A percentile compares a stretch with the other conserved stretches of the same genome.
phyloP scores from a whole-genome alignment of 139 green algal genomes.

The Coelastrella sp. region DNA sequence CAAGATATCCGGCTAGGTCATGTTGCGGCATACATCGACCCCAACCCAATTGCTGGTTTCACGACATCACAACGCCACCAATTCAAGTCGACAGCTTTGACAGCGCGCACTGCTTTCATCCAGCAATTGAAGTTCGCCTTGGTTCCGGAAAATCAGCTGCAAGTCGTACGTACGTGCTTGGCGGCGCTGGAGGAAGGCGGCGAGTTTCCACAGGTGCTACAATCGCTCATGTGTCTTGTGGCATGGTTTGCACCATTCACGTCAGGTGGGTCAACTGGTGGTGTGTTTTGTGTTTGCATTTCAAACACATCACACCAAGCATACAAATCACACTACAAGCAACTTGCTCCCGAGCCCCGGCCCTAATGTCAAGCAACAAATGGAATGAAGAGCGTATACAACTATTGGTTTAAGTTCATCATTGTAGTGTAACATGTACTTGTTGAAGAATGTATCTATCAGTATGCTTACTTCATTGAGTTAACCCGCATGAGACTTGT shows the following conservation, averaged over 20 bases:
- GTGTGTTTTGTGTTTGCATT: neutral
- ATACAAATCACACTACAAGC: neutral
- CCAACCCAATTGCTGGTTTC: neutral
- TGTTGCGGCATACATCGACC: neutral
- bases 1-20: neutral
- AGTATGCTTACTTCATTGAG: no score
- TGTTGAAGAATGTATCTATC: no score
- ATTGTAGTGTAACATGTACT: no score
- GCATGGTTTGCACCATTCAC: neutral
- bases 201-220: neutral
- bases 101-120: neutral
- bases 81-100: neutral
- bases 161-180: neutral
- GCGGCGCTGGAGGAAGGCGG: neutral
- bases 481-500: no score
- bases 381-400: no score
- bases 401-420: no score
- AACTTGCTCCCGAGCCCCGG: neutral
- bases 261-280: neutral
- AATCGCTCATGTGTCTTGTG: neutral
- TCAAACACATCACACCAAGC: neutral
- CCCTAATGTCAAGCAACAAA: no score
- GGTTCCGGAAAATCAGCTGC: neutral
- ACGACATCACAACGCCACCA: neutral
- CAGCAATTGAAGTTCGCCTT: neutral